Evolutionary conservation across 2,329 filamentous ascomycete genomes (phyloP).

Genomic region (Microdochium nivale): DNA sequence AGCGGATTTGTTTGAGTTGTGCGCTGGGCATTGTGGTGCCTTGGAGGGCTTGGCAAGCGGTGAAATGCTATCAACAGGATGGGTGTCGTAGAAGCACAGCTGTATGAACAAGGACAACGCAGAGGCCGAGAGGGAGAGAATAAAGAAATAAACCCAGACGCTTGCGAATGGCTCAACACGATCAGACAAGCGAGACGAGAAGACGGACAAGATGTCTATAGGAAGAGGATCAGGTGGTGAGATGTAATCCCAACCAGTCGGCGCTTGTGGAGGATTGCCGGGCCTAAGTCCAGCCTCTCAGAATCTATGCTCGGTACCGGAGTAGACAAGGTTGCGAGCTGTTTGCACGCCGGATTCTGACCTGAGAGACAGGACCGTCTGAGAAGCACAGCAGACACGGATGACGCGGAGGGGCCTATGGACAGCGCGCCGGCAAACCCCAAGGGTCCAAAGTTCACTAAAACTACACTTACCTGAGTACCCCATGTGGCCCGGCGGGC

Average conservation of each 20-base stretch:
- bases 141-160: background rate
- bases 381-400: background rate
- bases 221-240: background rate
- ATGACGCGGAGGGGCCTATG: background rate
- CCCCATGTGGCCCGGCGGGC: background rate
- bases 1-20: slow-evolving; percentile 15
- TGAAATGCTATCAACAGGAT: background rate
- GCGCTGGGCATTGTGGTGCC: background rate
- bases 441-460: background rate
- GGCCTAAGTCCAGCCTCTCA: background rate
- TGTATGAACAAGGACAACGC: background rate
- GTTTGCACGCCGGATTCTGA: background rate
- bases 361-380: background rate
- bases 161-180: background rate
- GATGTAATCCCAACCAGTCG: background rate
- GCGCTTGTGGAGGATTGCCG: background rate
- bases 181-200: background rate
- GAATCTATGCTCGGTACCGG: background rate
- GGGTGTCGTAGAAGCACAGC: too few species aligned
- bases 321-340: background rate
- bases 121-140: background rate
- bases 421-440: background rate
- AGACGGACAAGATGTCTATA: background rate
- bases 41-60: background rate
- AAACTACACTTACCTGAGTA: background rate